These are phyloP conservation scores for Lactifluus hygrophoroides DNA, from an alignment of 768 basidiomycete species.

Conservation along the genomic window DNA sequence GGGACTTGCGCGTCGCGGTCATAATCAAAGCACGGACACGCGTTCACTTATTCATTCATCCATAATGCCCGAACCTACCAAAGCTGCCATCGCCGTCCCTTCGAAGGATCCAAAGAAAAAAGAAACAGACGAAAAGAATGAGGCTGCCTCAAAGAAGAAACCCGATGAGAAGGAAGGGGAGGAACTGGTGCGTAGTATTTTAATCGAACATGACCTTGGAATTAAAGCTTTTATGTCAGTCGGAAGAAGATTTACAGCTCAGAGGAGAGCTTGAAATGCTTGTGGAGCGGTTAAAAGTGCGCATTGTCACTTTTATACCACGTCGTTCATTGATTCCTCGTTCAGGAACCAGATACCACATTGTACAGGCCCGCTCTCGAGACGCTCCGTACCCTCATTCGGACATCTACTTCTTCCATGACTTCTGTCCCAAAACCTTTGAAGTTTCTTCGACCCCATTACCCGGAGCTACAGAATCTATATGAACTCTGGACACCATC, in stretches of 20 bases:
- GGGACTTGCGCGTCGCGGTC: conserved; percentile 17
- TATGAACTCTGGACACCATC: conserved; percentile 78
- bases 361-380: conserved; percentile 89
- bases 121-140: conserved; percentile 43
- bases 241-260: conserved; percentile 91
- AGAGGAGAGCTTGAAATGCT: conserved; percentile 96
- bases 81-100: conserved; percentile 52
- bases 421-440: conserved; percentile 98
- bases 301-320: conserved; percentile 15
- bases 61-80: conserved; percentile 50
- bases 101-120: conserved; percentile 75
- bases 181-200: conserved; percentile 60
- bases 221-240: conserved; percentile 37
- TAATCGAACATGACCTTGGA: background rate
- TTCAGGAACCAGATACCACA: conserved; percentile 77
- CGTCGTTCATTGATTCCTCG: conserved; percentile 5
- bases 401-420: conserved; percentile 97
- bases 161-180: conserved; percentile 46
- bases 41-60: conserved; percentile 2
- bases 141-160: conserved; percentile 29
- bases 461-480: conserved; percentile 73
- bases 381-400: conserved; percentile 85
- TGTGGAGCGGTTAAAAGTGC: conserved; percentile 83
- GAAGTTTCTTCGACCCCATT: conserved; percentile 94
- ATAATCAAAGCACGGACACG: background rate